Evolutionary conservation across 345 rosid species (phyloP).

Genomic region (Hypericum perforatum): DNA sequence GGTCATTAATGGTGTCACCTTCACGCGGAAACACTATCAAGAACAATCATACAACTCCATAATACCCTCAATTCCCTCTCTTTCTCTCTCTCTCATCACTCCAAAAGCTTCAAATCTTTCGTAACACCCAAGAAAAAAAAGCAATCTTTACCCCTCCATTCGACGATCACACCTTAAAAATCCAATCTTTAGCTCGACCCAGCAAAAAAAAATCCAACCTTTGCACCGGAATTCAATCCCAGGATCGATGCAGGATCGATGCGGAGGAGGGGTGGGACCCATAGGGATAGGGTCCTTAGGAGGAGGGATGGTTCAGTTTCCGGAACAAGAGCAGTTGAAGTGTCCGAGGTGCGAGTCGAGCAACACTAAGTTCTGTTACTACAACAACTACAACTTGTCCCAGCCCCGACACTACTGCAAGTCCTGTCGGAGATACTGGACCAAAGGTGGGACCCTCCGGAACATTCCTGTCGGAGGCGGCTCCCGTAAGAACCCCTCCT

Average conservation of each 20-base stretch:
- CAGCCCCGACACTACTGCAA: conserved; percentile 89
- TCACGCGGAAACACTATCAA: too few relatives aligned
- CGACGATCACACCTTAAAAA: too few relatives aligned
- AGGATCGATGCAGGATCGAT: background rate
- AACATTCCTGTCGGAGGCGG: conserved; percentile 93
- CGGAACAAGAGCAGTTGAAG: conserved; percentile 70
- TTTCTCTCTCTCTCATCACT: too few relatives aligned
- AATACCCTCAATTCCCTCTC: too few relatives aligned
- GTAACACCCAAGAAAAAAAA: too few relatives aligned
- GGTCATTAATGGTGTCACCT: too few relatives aligned
- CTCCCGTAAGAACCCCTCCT: conserved; percentile 40
- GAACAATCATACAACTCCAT: too few relatives aligned
- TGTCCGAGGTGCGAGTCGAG: conserved; percentile 67
- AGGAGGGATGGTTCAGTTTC: conserved; percentile 50
- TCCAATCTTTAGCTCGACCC: too few relatives aligned
- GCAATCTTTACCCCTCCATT: too few relatives aligned
- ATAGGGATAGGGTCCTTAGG: conserved; percentile 11
- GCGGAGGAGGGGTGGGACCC: background rate
- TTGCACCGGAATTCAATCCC: background rate
- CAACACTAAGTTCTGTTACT: conserved; percentile 94
- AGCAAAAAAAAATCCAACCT: too few relatives aligned
- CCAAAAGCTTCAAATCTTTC: too few relatives aligned
- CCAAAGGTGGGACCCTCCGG: conserved; percentile 85
- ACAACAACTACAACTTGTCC: conserved; percentile 83
- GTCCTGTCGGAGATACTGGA: conserved; percentile 87